These are phyloP conservation scores for Hydrangea macrophylla DNA, from an alignment of 148 eudicot genomes.

Conservation along the genomic window DNA sequence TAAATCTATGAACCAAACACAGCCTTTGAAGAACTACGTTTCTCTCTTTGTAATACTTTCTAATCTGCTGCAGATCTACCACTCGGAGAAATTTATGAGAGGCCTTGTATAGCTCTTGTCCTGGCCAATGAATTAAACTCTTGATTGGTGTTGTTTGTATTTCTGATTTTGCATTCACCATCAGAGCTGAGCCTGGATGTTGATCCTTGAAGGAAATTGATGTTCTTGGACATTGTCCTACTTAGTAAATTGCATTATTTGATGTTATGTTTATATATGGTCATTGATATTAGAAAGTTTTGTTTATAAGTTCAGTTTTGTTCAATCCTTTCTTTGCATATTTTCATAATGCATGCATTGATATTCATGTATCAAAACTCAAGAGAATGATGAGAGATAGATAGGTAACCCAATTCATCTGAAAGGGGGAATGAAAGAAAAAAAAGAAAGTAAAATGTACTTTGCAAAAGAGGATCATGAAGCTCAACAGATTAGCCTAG, in stretches of 20 bases:
- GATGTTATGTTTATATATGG: background rate
- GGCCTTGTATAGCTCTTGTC: background rate
- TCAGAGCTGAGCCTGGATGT: background rate
- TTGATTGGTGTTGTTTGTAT: background rate
- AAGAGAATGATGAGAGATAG: too few relatives aligned
- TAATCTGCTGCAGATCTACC: conserved; percentile 1
- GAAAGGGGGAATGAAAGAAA: too few relatives aligned
- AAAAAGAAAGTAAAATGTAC: too few relatives aligned
- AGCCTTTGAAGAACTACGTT: too few relatives aligned
- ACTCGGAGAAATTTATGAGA: too few relatives aligned
- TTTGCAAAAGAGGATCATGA: too few relatives aligned
- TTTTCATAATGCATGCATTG: too few relatives aligned
- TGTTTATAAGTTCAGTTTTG: background rate
- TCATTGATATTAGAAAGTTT: conserved; percentile 1
- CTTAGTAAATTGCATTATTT: background rate
- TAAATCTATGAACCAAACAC: too few relatives aligned
- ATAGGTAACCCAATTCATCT: too few relatives aligned
- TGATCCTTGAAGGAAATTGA: background rate
- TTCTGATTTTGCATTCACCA: background rate
- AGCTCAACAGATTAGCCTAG: too few relatives aligned
- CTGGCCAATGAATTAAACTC: background rate
- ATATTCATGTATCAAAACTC: too few relatives aligned
- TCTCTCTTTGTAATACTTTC: background rate
- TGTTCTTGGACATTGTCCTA: background rate
- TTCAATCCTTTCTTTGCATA: background rate